Base-by-base conservation (phyloP, 2,329 filamentous ascomycete species). In the Alternaria gansuensis region DNA sequence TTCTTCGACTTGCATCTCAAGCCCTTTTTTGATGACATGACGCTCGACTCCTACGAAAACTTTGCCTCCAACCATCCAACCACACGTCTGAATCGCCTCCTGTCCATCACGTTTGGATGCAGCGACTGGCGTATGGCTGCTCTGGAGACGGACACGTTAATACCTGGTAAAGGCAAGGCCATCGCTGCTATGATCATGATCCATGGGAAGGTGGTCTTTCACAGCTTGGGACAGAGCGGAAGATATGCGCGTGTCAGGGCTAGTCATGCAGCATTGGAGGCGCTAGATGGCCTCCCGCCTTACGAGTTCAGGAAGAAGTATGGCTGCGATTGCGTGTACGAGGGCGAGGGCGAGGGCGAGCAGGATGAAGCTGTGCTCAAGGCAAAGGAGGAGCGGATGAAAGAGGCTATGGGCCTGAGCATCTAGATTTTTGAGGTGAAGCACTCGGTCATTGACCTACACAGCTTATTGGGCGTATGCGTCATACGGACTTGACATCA, bases 1-100 rank as follows among this genome's bases (percentile, higher is more conserved):
- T 98, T 99, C 79, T 97, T 97, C 77, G 78, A 86, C n/a, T 74
- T 70, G 13, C 87, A 93, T 63, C 85, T 98, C 54, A 83, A 84
- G 56, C 88, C 87, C 3, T 97, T 88, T 79, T 98, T 98, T 74
- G 82, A 85, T 51, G 90, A 97, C 76, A 97, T 98, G 88, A 81
- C 83, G 3, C 84, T 95, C 37, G 59, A 58, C 0, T 41, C 67
- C 3, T 97, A 97, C 76, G 93, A 98, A 75, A 87, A 86, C 0
- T 97, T 91, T 75, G 93, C 92, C 2, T 92, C 90, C 69, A 90
- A 90, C 33, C 93, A 98, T 67, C 94, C 94, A 0, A 89, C 77
- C 70, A 96, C 91, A 0, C 86, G 86, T 40, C 82, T 97, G 0
- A 81, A 86, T 39, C 86, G 87, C 43, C 81, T 86, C 60, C 81